A percentile compares a stretch with the other conserved stretches of the same genome.
phyloP scores from a whole-genome alignment of 805 yeast genomes.

The Spencermartinsiella europaea region DNA sequence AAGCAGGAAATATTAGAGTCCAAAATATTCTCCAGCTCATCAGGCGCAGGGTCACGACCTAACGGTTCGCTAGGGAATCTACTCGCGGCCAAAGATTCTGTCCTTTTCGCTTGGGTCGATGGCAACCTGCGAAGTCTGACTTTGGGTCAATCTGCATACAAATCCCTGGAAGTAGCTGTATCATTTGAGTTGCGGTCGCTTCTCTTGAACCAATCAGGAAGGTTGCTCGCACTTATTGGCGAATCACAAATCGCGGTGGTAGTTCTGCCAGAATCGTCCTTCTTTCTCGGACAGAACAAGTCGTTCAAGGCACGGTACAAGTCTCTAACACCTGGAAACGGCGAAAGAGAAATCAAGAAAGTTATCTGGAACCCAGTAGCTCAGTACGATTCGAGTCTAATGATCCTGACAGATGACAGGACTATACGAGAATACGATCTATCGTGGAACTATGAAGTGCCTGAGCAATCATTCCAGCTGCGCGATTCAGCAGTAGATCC shows the following conservation, averaged over 20 bases:
- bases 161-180: background rate
- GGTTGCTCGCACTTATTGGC: slow-evolving; percentile 41
- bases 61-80: background rate
- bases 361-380: slow-evolving; percentile 44
- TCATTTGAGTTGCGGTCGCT: slow-evolving; percentile 33
- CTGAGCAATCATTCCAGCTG: slow-evolving; percentile 17
- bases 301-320: slow-evolving; percentile 25
- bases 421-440: slow-evolving; percentile 36
- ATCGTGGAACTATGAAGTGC: slow-evolving; percentile 25
- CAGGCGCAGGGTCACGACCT: background rate
- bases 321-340: slow-evolving; percentile 25
- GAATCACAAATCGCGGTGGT: slow-evolving; percentile 29
- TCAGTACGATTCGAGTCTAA: slow-evolving; percentile 39
- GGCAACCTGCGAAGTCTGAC: background rate
- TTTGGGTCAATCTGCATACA: background rate
- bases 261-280: slow-evolving; percentile 29
- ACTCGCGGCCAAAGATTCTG: background rate
- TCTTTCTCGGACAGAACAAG: slow-evolving; percentile 4
- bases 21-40: background rate
- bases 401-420: slow-evolving; percentile 36
- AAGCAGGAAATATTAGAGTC: background rate
- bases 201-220: slow-evolving; percentile 38
- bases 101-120: background rate
- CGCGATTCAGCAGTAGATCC: background rate
- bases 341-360: slow-evolving; percentile 32